These are phyloP conservation scores for Aspergillus thermomutatus DNA, from an alignment of 2,329 filamentous ascomycete genomes.

Conservation along the genomic window DNA sequence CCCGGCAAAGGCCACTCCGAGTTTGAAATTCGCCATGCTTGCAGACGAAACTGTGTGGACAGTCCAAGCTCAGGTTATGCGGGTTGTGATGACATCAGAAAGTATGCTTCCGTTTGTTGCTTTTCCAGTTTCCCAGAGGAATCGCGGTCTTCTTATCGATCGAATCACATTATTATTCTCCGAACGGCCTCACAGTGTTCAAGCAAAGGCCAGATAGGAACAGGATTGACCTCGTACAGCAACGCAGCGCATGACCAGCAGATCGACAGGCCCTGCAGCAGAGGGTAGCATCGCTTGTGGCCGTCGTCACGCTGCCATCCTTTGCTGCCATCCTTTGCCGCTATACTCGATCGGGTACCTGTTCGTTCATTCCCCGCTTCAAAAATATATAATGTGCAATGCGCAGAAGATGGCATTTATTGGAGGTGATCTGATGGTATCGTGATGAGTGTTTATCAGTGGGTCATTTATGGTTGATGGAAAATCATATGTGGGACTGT, in stretches of 20 bases:
- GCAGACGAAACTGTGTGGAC: not conserved
- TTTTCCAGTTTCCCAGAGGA: not conserved
- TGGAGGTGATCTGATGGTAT: not conserved
- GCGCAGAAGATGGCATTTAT: not conserved
- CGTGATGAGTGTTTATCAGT: not conserved
- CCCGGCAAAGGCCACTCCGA: conserved; percentile 23
- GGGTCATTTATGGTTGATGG: not conserved
- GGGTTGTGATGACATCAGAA: conserved; percentile 9
- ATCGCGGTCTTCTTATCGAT: not conserved
- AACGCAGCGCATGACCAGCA: not conserved
- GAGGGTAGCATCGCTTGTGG: not conserved
- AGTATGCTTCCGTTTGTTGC: not conserved
- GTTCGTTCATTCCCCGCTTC: not conserved
- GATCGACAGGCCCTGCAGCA: conserved; percentile 1
- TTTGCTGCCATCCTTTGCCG: not conserved
- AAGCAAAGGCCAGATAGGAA: not conserved
- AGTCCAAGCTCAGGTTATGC: conserved; percentile 4
- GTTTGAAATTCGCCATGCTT: conserved; percentile 29
- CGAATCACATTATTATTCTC: not conserved
- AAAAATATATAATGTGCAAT: not conserved
- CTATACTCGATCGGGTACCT: conserved; percentile 1
- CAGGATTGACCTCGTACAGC: conserved; percentile 1
- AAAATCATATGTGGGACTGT: not conserved
- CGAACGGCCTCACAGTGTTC: not conserved
- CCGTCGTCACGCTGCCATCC: not conserved